Conservation (phyloP, 75 land plant species). For the Chamaecyparis obtusa region DNA sequence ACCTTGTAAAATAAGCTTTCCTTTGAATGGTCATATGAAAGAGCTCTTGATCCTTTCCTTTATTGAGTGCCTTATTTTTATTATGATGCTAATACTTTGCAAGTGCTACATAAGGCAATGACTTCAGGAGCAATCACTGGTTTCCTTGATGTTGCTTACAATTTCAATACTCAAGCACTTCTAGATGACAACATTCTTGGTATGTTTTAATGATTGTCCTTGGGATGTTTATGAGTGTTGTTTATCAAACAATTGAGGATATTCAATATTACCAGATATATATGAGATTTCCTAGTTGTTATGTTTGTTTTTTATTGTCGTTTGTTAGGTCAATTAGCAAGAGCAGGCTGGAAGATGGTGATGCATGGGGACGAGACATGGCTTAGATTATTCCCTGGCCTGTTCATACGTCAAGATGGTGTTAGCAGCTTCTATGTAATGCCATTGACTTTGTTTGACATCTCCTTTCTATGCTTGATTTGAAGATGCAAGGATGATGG, state of each 20-base stretch:
- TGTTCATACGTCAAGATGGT: constrained; percentile 83
- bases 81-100: neutral
- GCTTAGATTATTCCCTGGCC: constrained; percentile 81
- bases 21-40: neutral
- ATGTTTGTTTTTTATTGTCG: neutral
- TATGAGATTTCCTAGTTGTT: neutral
- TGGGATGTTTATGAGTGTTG: neutral
- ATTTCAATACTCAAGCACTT: constrained; percentile 87
- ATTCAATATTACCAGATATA: constrained; percentile 6
- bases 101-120: constrained; percentile 60
- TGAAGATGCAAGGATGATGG: neutral
- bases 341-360: constrained; percentile 80
- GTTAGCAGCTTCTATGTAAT: constrained; percentile 96
- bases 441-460: neutral
- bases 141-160: constrained; percentile 89
- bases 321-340: constrained; percentile 62
- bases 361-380: constrained; percentile 98
- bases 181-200: constrained; percentile 89
- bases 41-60: neutral
- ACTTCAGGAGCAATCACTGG: constrained; percentile 94
- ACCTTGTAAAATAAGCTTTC: neutral
- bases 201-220: constrained; percentile 28
- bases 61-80: neutral
- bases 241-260: neutral
- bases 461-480: neutral